These are phyloP conservation scores for Desmodesmus armatus DNA, from an alignment of 139 green algal species.

Conservation along the genomic window DNA sequence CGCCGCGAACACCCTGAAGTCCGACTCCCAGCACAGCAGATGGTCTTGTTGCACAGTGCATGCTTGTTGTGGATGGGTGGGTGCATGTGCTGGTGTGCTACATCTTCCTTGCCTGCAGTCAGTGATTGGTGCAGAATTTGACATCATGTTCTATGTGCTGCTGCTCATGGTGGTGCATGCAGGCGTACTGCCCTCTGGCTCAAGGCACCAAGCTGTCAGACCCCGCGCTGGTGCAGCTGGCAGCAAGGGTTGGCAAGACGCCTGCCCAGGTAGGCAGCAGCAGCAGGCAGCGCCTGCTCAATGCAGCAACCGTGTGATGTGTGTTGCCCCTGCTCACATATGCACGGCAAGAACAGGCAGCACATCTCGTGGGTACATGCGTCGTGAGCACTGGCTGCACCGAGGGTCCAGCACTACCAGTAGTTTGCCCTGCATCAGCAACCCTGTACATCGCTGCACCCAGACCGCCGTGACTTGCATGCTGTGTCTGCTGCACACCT, in stretches of 20 bases:
- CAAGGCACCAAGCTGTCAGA: slow-evolving; percentile 46
- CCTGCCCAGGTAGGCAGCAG: slow-evolving; percentile 57
- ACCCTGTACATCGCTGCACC: too few species aligned
- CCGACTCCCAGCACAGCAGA: background rate
- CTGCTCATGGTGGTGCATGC: background rate
- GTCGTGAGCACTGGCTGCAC: too few species aligned
- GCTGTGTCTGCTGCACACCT: background rate
- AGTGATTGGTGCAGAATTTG: background rate
- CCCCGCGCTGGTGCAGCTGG: slow-evolving; percentile 37
- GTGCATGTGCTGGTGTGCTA: too few species aligned
- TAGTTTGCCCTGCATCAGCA: too few species aligned
- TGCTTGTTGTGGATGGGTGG: background rate
- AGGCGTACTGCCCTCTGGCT: slow-evolving; percentile 60
- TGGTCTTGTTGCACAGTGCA: background rate
- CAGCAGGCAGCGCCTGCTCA: background rate
- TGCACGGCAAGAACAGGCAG: background rate
- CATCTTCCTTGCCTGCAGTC: background rate
- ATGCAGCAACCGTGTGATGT: background rate
- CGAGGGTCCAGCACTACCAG: too few species aligned
- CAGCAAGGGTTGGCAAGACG: slow-evolving; percentile 46
- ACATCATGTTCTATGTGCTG: slow-evolving; percentile 26
- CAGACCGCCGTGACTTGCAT: too few species aligned
- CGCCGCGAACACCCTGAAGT: too few species aligned
- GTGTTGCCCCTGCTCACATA: background rate
- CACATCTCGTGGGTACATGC: background rate